Evolutionary conservation across 2,329 filamentous ascomycete genomes (phyloP), one percentile per base, ranked within the genome.

Genomic region (Alternaria arborescens): DNA sequence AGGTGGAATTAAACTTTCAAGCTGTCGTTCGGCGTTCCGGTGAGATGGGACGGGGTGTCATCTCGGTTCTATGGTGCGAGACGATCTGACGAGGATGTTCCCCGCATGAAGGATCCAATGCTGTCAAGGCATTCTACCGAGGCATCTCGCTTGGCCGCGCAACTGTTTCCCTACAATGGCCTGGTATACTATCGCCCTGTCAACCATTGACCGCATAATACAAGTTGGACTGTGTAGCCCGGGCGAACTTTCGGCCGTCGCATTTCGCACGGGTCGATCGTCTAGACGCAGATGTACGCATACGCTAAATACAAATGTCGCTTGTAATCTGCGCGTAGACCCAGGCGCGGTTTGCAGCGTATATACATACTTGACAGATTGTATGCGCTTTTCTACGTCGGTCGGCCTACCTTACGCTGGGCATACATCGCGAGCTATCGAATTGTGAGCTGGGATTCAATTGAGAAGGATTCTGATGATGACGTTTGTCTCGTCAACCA

Each of bases 61-160:
- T 59, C 22, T 64, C 55, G 55, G 55, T 50, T 59, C 22, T 30
- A 36, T 41, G 28, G 36, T 26, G 36, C 22, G 30, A 47, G 56
- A 55, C 36, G n/a, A 55, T 43, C 28, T 20, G 20, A 55, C 43
- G 28, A 41, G 42, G 20, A 48, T 59, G 20, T 55, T 55, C 56
- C 56, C 56, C 56, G 43, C 43, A 30, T 20, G 22, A 42, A 34
- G 26, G 32, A 48, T 32, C 46, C 51, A 32, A 53, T 42, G 26
- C 11, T 47, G n/a, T 28, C 32, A 36, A 14, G 42, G 42, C 51
- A 28, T 38, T 41, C 34, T 22, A 34, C 56, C 56, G 56, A 58
- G 56, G 56, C 43, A 58, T 46, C 42, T 46, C 42, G 34, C 16
- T 18, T 41, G 24, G 22, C 34, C 24, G 34, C 28, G 24, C n/a